A percentile compares a stretch with the other conserved stretches of the same genome.
These are phyloP conservation scores for Dryas alaskensis DNA, from an alignment of 306 rosid genomes.

Conservation along the genomic window DNA sequence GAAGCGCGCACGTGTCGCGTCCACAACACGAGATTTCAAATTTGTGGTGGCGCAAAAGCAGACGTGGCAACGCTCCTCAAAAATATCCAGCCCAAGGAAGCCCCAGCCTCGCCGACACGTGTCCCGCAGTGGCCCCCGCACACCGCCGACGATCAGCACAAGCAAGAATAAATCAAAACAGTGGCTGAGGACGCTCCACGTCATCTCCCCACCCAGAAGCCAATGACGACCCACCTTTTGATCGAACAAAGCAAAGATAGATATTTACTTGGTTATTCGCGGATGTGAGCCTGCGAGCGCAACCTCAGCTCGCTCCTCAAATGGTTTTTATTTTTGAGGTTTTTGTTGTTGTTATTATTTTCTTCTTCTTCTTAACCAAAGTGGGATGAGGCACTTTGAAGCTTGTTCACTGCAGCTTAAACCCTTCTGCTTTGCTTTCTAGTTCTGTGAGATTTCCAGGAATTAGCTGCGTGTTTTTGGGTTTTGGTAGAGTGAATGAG, in stretches of 20 bases:
- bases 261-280: conserved; percentile 13
- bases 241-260: conserved; percentile 24
- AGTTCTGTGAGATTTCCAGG: not conserved
- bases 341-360: not conserved
- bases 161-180: conserved; percentile 18
- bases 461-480: conserved; percentile 19
- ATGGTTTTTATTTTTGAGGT: not conserved
- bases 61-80: conserved; percentile 12
- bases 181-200: conserved; percentile 42
- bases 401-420: not conserved
- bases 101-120: conserved; percentile 7
- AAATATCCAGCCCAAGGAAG: conserved; percentile 30
- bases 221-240: conserved; percentile 42
- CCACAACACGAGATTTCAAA: conserved; percentile 23
- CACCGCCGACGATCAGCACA: conserved; percentile 7
- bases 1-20: conserved; percentile 29
- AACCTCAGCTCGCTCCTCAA: not conserved
- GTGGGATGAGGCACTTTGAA: not conserved
- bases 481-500: conserved; percentile 29
- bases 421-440: not conserved
- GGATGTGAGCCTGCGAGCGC: conserved; percentile 11
- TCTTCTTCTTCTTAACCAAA: not conserved
- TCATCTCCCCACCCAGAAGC: conserved; percentile 13
- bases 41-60: not conserved
- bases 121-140: conserved; percentile 27